Conservation (phyloP, 2,329 filamentous ascomycete genomes). For the Arachnomyces sp. region DNA sequence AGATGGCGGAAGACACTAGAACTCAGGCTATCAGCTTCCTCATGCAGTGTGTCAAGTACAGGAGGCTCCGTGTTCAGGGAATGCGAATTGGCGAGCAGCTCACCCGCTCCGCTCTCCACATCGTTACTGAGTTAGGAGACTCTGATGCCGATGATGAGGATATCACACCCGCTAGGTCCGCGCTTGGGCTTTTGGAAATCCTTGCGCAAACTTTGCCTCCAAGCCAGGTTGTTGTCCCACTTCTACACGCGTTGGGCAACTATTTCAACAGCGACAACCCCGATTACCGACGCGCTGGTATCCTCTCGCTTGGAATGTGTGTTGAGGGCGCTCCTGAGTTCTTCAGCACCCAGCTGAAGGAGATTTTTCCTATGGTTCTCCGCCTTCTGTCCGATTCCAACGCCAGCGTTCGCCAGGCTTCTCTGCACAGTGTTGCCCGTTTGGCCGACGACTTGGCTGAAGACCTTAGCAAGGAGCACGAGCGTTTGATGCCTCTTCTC, state of each 20-base stretch:
- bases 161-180: constrained; percentile 73
- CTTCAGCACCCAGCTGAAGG: constrained; percentile 81
- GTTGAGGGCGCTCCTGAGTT: constrained; percentile 97
- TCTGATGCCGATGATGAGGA: constrained; percentile 65
- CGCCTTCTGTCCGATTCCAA: constrained; percentile 77
- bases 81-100: constrained; percentile 80
- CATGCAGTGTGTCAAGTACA: constrained; percentile 82
- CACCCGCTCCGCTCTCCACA: constrained; percentile 78
- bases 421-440: constrained; percentile 78
- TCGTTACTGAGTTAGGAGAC: constrained; percentile 78
- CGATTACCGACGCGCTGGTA: constrained; percentile 78
- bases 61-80: constrained; percentile 90
- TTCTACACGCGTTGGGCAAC: constrained; percentile 74
- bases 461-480: constrained; percentile 78
- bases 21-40: constrained; percentile 89
- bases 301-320: constrained; percentile 84
- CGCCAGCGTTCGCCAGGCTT: constrained; percentile 73
- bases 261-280: constrained; percentile 69
- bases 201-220: constrained; percentile 82
- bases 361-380: constrained; percentile 77
- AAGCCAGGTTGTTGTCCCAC: constrained; percentile 85
- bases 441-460: constrained; percentile 90
- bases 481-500: constrained; percentile 71
- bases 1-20: constrained; percentile 74
- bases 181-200: constrained; percentile 79